A percentile compares a stretch with the other conserved stretches of the same genome.
Evolutionary conservation across 805 yeast species (phyloP).

Genomic region (Nakazawaea anatomiae): DNA sequence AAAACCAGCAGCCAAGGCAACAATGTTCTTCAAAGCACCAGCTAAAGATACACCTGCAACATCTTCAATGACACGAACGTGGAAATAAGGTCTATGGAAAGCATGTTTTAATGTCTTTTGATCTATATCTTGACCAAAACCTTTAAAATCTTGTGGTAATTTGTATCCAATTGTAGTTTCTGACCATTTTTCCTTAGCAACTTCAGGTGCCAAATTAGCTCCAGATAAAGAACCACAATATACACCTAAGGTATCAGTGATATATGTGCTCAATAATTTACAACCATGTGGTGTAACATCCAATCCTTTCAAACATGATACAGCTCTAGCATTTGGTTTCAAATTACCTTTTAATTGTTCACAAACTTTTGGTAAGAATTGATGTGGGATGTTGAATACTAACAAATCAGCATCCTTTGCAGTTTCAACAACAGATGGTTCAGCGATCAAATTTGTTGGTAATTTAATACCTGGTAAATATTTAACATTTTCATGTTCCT

Average conservation of each 20-base stretch:
- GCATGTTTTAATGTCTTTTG: conserved; percentile 65
- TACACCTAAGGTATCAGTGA: conserved; percentile 75
- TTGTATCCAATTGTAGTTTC: conserved; percentile 96
- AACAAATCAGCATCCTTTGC: conserved; percentile 79
- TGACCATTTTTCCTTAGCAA: conserved; percentile 92
- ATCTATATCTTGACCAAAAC: conserved; percentile 68
- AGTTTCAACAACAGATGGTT: conserved; percentile 73
- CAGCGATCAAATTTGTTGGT: conserved; percentile 84
- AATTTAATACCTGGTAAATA: conserved; percentile 85
- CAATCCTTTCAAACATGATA: conserved; percentile 93
- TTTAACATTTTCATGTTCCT: conserved; percentile 87
- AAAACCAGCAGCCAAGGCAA: conserved; percentile 94
- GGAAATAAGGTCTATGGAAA: conserved; percentile 98
- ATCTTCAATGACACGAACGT: conserved; percentile 86
- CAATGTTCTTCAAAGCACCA: conserved; percentile 95
- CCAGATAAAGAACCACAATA: conserved; percentile 96
- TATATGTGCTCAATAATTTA: conserved; percentile 71
- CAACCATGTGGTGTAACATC: conserved; percentile 85
- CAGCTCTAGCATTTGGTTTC: conserved; percentile 69
- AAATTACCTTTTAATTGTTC: conserved; percentile 73
- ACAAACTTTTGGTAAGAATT: conserved; percentile 77
- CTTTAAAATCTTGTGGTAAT: conserved; percentile 62
- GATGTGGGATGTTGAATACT: conserved; percentile 96
- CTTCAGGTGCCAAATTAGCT: conserved; percentile 96
- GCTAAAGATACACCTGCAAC: conserved; percentile 95